Evolutionary conservation across 1,139 yeast species (phyloP), one percentile per base, ranked within the genome.

Genomic region (Diutina scorzettiae): DNA sequence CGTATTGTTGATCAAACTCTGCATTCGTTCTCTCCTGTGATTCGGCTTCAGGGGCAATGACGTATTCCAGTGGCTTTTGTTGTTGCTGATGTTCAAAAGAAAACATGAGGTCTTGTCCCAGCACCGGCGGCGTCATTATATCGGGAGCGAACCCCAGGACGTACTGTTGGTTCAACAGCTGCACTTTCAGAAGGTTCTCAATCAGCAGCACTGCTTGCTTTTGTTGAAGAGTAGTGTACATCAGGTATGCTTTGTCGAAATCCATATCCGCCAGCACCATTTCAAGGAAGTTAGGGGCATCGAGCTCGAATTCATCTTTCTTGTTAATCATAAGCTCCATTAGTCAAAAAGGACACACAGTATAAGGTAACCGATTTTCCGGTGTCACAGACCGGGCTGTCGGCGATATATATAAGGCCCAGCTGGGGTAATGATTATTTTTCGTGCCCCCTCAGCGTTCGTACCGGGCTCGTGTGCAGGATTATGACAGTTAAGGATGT

Each of bases 201-300:
- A 68, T 57, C 23, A 63, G 63, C 25, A 52, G 51, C 29, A 58
- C 42, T 19, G 69, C 70, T 41, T 60, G 57, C 43, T 64, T 66
- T 42, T 66, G 70, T 50, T 67, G 73, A 42, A 67, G 53, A 39
- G 56, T 58, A 37, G 60, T 55, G 51, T 66, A 69, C 66, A 66
- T 63, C 30, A 57, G 51, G 49, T 65, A 69, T 20, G 73, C 73
- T 52, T 66, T 71, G 54, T 69, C 73, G 44, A 69, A 68, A 46
- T 68, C 69, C 73, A 69, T 68, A 52, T 67, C 72, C 47, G 48
- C 46, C 41, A 48, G 47, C 39, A 50, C 50, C 51, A 50, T 47
- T 30, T 51, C 52, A 41, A 51, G 51, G 21, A 34, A 34, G 23
- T 34, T 34, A 17, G 37, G 37, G 19, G 39, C 27, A 14, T 34